These are phyloP conservation scores for Pseudogymnoascus sp. DNA, from an alignment of 2,329 filamentous ascomycete species.

Conservation along the genomic window DNA sequence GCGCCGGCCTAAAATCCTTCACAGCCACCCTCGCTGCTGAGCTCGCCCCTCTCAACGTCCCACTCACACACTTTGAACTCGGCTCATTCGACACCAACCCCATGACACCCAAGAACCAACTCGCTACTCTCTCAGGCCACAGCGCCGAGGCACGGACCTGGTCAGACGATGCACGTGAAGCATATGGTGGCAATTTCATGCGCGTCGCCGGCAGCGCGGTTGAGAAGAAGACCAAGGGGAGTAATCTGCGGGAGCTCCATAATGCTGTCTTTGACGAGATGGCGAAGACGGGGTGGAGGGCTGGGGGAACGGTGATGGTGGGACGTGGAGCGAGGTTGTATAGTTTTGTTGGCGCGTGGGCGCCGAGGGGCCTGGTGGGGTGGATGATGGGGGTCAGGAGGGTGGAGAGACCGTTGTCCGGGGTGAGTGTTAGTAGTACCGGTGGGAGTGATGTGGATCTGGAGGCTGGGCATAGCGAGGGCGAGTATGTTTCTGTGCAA, in stretches of 20 bases:
- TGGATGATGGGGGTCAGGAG: slow-evolving; percentile 84
- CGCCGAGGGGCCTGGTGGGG: slow-evolving; percentile 68
- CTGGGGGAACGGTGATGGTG: slow-evolving; percentile 60
- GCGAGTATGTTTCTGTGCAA: neutral
- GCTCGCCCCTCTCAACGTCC: slow-evolving; percentile 64
- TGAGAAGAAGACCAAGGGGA: slow-evolving; percentile 30
- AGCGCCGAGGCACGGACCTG: slow-evolving; percentile 52
- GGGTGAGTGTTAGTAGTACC: neutral
- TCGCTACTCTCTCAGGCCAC: slow-evolving; percentile 34
- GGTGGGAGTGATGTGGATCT: slow-evolving; percentile 6
- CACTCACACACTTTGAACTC: slow-evolving; percentile 80
- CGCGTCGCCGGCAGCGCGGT: slow-evolving; percentile 43
- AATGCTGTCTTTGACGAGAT: slow-evolving; percentile 86
- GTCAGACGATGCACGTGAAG: slow-evolving; percentile 50
- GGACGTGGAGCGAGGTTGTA: slow-evolving; percentile 80
- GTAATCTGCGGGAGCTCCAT: slow-evolving; percentile 69
- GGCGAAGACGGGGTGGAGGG: slow-evolving; percentile 47
- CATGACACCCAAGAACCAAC: slow-evolving; percentile 34
- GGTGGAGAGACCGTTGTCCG: slow-evolving; percentile 33
- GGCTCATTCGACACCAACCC: slow-evolving; percentile 78
- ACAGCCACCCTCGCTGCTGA: slow-evolving; percentile 73
- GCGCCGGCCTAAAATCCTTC: slow-evolving; percentile 78
- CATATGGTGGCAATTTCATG: slow-evolving; percentile 56
- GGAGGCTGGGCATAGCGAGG: neutral
- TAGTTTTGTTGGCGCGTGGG: slow-evolving; percentile 73